Evolutionary conservation across 371 early-diverging fungal species (phyloP).

Genomic region (Umbelopsis sp.): DNA sequence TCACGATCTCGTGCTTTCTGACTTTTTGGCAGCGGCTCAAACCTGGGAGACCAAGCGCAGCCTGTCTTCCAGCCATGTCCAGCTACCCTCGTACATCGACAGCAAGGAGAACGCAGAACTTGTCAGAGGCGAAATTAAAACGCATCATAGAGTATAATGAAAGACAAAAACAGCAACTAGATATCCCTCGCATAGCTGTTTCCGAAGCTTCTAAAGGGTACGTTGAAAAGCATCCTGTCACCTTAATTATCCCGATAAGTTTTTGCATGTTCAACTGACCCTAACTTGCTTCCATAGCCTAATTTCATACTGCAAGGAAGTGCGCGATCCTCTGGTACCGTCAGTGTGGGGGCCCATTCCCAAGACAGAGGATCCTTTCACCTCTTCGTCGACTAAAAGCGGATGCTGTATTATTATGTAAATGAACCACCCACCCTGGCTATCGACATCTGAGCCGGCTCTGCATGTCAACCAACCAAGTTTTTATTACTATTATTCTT

Average conservation of each 20-base stretch:
- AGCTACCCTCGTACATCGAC: constrained; percentile 30
- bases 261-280: neutral
- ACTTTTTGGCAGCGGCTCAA: too few species aligned
- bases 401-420: constrained; percentile 24
- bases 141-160: constrained; percentile 76
- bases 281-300: constrained; percentile 21
- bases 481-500: neutral
- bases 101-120: constrained; percentile 30
- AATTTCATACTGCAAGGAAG: constrained; percentile 28
- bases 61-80: constrained; percentile 6
- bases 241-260: too few species aligned
- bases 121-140: constrained; percentile 71
- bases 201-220: constrained; percentile 63
- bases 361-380: constrained; percentile 31
- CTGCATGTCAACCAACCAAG: constrained; percentile 3
- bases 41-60: neutral
- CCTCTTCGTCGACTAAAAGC: constrained; percentile 20
- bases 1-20: neutral
- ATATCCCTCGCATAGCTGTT: constrained; percentile 74
- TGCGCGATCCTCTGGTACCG: constrained; percentile 30
- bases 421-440: neutral
- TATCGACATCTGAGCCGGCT: constrained; percentile 8
- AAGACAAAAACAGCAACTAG: constrained; percentile 76
- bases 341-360: constrained; percentile 37
- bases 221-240: neutral